Base-by-base conservation (phyloP, 108 stramenopile species). In the Nannochloropsis gaditana region DNA sequence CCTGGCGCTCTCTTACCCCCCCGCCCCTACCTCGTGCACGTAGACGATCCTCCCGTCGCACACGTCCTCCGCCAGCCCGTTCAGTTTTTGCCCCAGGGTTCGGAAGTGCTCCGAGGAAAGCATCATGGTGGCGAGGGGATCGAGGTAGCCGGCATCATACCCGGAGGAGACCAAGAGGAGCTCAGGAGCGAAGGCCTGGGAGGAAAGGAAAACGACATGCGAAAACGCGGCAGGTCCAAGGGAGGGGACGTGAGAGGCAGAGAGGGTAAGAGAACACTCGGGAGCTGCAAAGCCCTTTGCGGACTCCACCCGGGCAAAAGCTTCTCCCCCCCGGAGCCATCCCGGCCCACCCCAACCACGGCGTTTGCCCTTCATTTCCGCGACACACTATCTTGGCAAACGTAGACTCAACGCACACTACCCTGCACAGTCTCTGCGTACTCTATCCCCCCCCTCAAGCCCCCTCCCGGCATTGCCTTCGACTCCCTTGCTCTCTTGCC, bases 71-170 rank as follows among this genome's bases (percentile, higher is more conserved):
- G 91, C 90, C 31, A 83, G 41, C 17, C 44, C 84, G n/a, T 87
- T 44, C 9, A 92, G 45, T 5, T 21, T 41, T 44, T 21, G 43
- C 41, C 91, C 84, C 83, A 93, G 90, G 21, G 21, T 5, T 5
- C 86, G 79, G 44, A 89, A 93, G 44, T 73, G 88, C 45, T 92
- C 89, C 43, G 88, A 89, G 2, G 90, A 82, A 3, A 93, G 85
- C 90, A 90, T 92, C 91, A 92, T 90, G 15, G 42, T 45, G 5
- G 87, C 90, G 41, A 93, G 82, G 43, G 91, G 91, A 80, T 93
- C 92, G 19, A 82, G 44, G 82, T 83, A 92, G 15, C 88, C 85
- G 21, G 91, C 92, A 80, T 93, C 92, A 80, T 89, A 92, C 21
- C 92, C 92, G 82, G 86, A 89, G 87, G 86, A 87, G 6, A 92